Evolutionary conservation across 1,284 basidiomycete genomes (phyloP).

Genomic region (Coniferiporia sulphurascens): DNA sequence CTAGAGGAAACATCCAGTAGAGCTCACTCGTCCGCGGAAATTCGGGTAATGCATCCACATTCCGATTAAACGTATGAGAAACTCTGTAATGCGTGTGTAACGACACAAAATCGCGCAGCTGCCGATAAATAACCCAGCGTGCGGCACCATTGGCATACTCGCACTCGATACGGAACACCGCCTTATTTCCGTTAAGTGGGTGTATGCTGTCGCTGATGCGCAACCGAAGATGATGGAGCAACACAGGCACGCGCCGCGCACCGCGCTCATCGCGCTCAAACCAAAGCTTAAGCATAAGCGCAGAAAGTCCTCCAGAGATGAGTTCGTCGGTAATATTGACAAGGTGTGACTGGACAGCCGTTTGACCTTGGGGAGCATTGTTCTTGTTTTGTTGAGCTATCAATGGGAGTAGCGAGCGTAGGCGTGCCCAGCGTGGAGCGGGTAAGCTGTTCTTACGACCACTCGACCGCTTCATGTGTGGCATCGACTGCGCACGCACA

Average conservation of each 20-base stretch:
- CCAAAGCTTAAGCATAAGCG: conserved; percentile 83
- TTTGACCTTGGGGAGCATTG: conserved; percentile 23
- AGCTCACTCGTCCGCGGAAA: conserved; percentile 83
- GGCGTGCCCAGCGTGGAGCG: conserved; percentile 43
- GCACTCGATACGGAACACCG: conserved; percentile 91
- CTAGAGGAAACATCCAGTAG: not conserved
- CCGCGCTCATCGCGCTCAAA: conserved; percentile 90
- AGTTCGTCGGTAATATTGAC: conserved; percentile 86
- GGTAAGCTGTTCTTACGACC: conserved; percentile 31
- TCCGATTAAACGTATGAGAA: conserved; percentile 73
- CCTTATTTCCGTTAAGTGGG: conserved; percentile 71
- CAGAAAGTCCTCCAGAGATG: conserved; percentile 75
- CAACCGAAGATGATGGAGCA: conserved; percentile 84
- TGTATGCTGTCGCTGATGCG: conserved; percentile 84
- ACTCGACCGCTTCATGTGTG: conserved; percentile 32
- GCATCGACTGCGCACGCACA: conserved; percentile 42
- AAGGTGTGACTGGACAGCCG: conserved; percentile 43
- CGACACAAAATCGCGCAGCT: conserved; percentile 88
- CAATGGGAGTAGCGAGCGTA: conserved; percentile 62
- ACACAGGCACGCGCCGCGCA: conserved; percentile 77
- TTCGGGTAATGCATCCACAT: conserved; percentile 79
- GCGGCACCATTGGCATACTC: conserved; percentile 95
- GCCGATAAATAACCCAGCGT: conserved; percentile 95
- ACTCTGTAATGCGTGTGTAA: conserved; percentile 90
- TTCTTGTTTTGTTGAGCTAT: conserved; percentile 35